phyloP scores from a whole-genome alignment of 257 asterid genomes.

The Nicotiana knightiana region DNA sequence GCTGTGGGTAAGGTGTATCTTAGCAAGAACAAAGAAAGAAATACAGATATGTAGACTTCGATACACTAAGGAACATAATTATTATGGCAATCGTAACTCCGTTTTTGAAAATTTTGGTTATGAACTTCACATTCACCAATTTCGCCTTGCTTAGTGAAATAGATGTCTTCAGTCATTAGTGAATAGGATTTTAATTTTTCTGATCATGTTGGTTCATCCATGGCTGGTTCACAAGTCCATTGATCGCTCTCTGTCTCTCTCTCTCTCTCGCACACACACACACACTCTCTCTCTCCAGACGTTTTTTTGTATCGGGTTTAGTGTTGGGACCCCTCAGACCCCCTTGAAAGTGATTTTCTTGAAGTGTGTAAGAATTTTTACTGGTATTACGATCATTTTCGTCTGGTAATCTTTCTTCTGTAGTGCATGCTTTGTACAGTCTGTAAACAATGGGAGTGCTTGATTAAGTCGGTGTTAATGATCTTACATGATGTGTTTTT shows the following conservation, averaged over 20 bases:
- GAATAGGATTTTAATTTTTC: not conserved
- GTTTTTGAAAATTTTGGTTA: not conserved
- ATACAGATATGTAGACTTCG: not conserved
- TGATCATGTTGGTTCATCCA: not conserved
- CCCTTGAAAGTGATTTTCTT: conserved; percentile 1
- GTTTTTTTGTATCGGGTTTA: not conserved
- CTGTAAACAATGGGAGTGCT: not conserved
- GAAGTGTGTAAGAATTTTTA: not conserved
- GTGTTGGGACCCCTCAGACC: not conserved
- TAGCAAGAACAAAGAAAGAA: not conserved
- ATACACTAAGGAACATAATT: not conserved
- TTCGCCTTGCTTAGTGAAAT: not conserved
- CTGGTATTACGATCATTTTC: no score
- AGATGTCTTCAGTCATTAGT: not conserved
- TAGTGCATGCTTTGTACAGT: not conserved
- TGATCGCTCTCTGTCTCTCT: not conserved
- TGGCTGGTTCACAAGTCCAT: conserved; percentile 2
- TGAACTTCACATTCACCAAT: not conserved
- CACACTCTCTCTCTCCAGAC: not conserved
- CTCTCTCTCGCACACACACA: not conserved
- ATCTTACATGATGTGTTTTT: conserved; percentile 11
- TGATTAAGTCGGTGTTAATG: conserved; percentile 3
- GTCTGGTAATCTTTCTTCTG: not conserved
- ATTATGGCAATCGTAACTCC: not conserved
- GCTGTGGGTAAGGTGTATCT: not conserved